Base-by-base conservation (phyloP, 768 basidiomycete genomes). In the Podaxis carcinomalis region DNA sequence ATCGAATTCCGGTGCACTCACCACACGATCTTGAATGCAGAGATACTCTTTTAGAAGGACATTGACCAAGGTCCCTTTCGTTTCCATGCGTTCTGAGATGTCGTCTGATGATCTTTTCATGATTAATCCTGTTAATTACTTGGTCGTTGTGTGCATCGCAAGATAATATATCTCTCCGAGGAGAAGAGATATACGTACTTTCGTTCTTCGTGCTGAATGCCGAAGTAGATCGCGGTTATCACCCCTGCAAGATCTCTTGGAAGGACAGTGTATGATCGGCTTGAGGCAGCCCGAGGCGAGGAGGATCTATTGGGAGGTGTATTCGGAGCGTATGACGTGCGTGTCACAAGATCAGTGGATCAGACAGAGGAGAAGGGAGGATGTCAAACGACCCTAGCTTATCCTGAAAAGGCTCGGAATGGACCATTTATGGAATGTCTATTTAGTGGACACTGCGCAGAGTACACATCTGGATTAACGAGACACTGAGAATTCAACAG, bases 21-120 rank as follows among this genome's bases (percentile, higher is more conserved):
- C 7, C 32, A 32, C 7, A 32, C 32, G 32, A 7, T 2, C 32
- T 32, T 32, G 32, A 32, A 7, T 9, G 32, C 7, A 9, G 7
- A 32, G 32, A 9, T 9, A 9, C 9, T 32, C 32, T 32, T 9
- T 32, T 32, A 32, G 32, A 32, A 32, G 32, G 32, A 32, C 32
- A 32, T 32, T 32, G 9, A 32, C 32, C 7, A 32, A 2, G 32
- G 6, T 7, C 32, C 1, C 40, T 42, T 42, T 42, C 40, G 14
- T 1, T 19, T 42, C n/a, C 40, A 14, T 11, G 40, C 40, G 40
- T 19, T 16, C 40, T 13, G 40, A 42, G 14, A 5, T n/a, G 14
- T 19, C 40, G 14, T 42, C n/a, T 42, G 40, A 42, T 42, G 14
- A 42, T 42, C 11, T 69, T 69, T n/a, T 64, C 64, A 50, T 62